Evolutionary conservation across 805 yeast genomes (phyloP).

Genomic region (Saturnispora bothae): DNA sequence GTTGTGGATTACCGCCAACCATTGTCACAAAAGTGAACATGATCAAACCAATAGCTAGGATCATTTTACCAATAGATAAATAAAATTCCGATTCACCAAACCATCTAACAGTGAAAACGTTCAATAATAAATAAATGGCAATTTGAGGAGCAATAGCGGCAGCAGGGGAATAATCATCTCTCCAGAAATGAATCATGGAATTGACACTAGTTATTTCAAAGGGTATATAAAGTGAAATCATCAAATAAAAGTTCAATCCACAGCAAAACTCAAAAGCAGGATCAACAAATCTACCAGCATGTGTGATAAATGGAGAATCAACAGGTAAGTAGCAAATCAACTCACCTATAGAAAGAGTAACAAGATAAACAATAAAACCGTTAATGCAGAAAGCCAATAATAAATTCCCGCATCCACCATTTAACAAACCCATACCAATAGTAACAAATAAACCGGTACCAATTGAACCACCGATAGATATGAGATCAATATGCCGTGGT

Average conservation of each 20-base stretch:
- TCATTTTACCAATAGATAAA: conserved; percentile 62
- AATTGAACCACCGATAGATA: conserved; percentile 74
- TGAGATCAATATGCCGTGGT: conserved; percentile 66
- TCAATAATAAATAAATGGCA: conserved; percentile 50
- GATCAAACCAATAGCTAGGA: conserved; percentile 66
- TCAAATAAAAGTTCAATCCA: conserved; percentile 72
- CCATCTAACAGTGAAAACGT: conserved; percentile 59
- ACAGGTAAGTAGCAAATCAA: conserved; percentile 70
- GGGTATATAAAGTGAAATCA: conserved; percentile 71
- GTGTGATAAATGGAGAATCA: conserved; percentile 63
- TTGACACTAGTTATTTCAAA: conserved; percentile 77
- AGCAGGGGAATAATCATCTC: conserved; percentile 64
- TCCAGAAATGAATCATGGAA: conserved; percentile 72
- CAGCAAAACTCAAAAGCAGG: conserved; percentile 64
- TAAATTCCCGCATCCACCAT: conserved; percentile 63
- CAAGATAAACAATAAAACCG: conserved; percentile 58
- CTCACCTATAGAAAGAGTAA: conserved; percentile 68
- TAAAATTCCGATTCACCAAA: conserved; percentile 82
- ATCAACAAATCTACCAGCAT: conserved; percentile 69
- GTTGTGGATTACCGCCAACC: conserved; percentile 80
- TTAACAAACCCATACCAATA: conserved; percentile 50
- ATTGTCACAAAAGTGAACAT: conserved; percentile 68
- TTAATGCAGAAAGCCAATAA: conserved; percentile 57
- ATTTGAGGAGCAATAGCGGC: conserved; percentile 58
- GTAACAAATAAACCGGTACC: conserved; percentile 75